Conservation (phyloP, 202 grass and related monocot species). For the Schoenoplectus tabernaemontani region DNA sequence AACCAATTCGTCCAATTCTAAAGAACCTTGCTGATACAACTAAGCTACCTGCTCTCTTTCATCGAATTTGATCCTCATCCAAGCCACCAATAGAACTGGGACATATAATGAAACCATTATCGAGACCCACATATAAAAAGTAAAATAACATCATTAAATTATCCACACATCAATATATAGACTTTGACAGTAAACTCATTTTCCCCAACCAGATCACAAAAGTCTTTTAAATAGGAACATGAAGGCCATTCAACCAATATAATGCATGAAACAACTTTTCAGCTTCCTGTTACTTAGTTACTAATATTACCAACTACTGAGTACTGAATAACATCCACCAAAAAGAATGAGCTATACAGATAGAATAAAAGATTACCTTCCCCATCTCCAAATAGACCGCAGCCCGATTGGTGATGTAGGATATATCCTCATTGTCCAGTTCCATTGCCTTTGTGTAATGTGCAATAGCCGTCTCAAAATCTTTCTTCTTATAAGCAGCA, state of each 20-base stretch:
- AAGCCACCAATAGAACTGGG: background rate
- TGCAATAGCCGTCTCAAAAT: constrained; percentile 76
- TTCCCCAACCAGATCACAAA: background rate
- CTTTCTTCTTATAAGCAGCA: constrained; percentile 81
- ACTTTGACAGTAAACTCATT: background rate
- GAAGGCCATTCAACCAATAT: background rate
- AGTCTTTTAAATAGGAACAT: background rate
- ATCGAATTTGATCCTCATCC: background rate
- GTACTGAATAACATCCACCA: background rate
- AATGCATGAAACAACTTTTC: background rate
- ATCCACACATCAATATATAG: background rate
- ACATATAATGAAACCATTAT: background rate
- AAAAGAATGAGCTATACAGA: background rate
- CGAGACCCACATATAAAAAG: too few relatives aligned
- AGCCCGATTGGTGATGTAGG: constrained; percentile 73
- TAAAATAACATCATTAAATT: background rate
- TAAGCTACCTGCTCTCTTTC: background rate
- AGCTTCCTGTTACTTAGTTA: too few relatives aligned
- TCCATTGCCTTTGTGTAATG: constrained; percentile 76
- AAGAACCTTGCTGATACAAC: background rate
- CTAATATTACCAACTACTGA: background rate
- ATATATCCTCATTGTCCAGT: constrained; percentile 65
- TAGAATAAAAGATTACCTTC: constrained; percentile 32
- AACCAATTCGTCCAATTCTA: background rate
- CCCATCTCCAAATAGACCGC: constrained; percentile 95